These are phyloP conservation scores for Tricholoma bakamatsutake DNA, from an alignment of 768 basidiomycete genomes.

Conservation along the genomic window DNA sequence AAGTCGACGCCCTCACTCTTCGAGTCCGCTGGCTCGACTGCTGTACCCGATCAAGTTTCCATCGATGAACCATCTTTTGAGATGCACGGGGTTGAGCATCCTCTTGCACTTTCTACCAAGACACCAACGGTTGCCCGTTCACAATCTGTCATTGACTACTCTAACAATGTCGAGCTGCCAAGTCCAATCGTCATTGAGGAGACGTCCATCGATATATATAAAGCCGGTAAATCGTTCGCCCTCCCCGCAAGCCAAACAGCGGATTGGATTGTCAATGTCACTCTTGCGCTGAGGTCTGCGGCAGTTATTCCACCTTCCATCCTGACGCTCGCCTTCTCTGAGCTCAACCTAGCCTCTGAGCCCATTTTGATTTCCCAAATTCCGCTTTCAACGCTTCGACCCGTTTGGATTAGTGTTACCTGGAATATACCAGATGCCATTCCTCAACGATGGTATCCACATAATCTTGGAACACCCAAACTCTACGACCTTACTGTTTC, in stretches of 20 bases:
- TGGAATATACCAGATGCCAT: slow-evolving; percentile 41
- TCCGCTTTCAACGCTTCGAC: slow-evolving; percentile 17
- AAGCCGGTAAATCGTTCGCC: slow-evolving; percentile 42
- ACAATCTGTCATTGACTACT: slow-evolving; percentile 16
- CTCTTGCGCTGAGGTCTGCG: slow-evolving; percentile 42
- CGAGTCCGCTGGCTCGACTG: neutral
- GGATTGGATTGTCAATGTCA: slow-evolving; percentile 52
- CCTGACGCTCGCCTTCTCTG: slow-evolving; percentile 40
- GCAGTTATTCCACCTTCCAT: slow-evolving; percentile 26
- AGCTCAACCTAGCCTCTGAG: slow-evolving; percentile 35
- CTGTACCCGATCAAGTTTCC: neutral
- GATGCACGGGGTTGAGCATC: neutral
- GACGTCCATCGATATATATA: slow-evolving; percentile 49
- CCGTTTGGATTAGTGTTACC: slow-evolving; percentile 35
- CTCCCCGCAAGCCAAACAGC: slow-evolving; percentile 39
- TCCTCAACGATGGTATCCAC: slow-evolving; percentile 49
- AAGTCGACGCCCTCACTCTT: neutral
- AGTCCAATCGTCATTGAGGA: slow-evolving; percentile 43
- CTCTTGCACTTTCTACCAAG: neutral
- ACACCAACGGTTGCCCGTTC: neutral
- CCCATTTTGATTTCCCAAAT: slow-evolving; percentile 22
- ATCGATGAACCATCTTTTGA: neutral
- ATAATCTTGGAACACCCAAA: slow-evolving; percentile 49
- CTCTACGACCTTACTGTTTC: slow-evolving; percentile 46
- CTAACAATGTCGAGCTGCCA: slow-evolving; percentile 9